Evolutionary conservation across 306 rosid species (phyloP), one percentile per base, ranked within the genome.

Genomic region (Castanospermum australe): DNA sequence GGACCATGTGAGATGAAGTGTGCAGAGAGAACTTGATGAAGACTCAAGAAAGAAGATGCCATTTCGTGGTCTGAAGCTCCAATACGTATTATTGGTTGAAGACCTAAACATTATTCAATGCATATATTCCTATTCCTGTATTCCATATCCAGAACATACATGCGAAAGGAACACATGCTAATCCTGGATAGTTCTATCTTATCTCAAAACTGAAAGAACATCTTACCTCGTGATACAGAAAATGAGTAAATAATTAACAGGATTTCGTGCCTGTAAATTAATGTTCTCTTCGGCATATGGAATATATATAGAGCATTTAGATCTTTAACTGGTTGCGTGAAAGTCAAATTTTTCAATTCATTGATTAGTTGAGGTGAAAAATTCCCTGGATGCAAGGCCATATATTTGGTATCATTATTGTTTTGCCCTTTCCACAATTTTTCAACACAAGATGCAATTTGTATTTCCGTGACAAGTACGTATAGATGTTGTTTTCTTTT

Each of bases 61-160:
- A 20, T 24, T 21, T 54, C 42, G 33, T 71, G 4, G 10, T 7
- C 35, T 71, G 0, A 52, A 66, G 24, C 60, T 57, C 30, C 35
- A 44, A 15, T 57, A 15, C 15, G 41, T 44, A 11, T 51, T 13
- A 0, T 25, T 5, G 39, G 24, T 7, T 33, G 25, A 35, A 33
- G 67, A 13, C 41, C 11, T 4, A 60, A 60, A 13, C 36, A 59
- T 32, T 78, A 45, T 21, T 56, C 28, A 30, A 41, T 11, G 47
- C 67, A 65, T 54, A 52, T 52, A 52, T 77, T 48, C 54, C n/a
- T 60, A 60, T 32, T 71, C 62, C 56, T 21, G 7, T 60, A 60
- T 32, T 71, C 62, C 56, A 38, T n/a, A 11, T 13, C 32, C 18
- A 12, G 5, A 52, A n/a, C 65, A 14, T 24, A 10, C 47, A 36